Evolutionary conservation across 2,329 filamentous ascomycete genomes (phyloP), one percentile per base, ranked within the genome.

Genomic region (Sarocladiaceae sp.): DNA sequence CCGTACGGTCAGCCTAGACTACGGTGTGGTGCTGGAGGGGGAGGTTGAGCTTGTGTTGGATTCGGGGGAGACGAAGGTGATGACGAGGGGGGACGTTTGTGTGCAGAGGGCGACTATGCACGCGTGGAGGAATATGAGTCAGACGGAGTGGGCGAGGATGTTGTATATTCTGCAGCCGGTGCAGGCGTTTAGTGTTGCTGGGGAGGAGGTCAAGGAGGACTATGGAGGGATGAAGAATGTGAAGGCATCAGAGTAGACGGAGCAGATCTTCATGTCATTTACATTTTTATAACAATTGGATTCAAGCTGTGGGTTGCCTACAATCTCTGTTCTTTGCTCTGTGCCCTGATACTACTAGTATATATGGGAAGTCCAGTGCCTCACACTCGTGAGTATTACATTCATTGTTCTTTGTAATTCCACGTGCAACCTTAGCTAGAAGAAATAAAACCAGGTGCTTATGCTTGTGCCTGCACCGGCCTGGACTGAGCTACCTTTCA

Each of bases 41-140:
- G 68, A 73, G 59, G 60, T 83, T 12, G 78, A 81, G 55, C 64
- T 82, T 59, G 52, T 75, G 3, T 54, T 82, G 5, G 80, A 82
- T 52, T 73, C 73, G 10, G 78, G 79, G 0, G 76, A 75, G 51
- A 69, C 58, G 40, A 67, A 67, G 46, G 33, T 68, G 1, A 63
- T 83, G 68, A 66, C 69, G 54, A 65, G 72, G 5, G 79, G 80
- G 0, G 79, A 83, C 56, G 63, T 82, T 6, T 72, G 73, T 4
- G 72, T 83, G 6, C 79, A 83, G 63, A 66, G 80, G 31, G 78
- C 69, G 0, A 82, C 78, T 1, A 79, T 77, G 70, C 80, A 83
- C 60, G 72, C 73, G 4, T 82, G 78, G 78, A 65, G 68, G 49
- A 81, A 82, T 48, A 56, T 58, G 15, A 71, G 71, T 51, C 56